Conservation (phyloP, 2,329 filamentous ascomycete genomes). For the Aspergillus fijiensis region DNA sequence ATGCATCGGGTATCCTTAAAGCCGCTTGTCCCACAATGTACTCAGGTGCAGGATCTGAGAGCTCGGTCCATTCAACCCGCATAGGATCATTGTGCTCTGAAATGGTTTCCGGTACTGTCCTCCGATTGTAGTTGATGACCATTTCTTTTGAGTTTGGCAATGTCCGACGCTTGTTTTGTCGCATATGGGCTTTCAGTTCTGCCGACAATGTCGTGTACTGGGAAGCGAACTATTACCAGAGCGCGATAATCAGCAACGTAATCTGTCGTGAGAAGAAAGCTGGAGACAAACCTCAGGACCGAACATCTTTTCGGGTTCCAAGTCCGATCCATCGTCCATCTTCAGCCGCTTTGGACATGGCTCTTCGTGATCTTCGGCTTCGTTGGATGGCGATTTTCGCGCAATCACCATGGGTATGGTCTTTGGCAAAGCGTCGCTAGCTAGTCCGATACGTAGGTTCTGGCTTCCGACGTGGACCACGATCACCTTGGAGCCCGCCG, state of each 20-base stretch:
- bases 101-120: conserved; percentile 80
- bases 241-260: conserved; percentile 1
- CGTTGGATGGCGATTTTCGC: conserved; percentile 71
- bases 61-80: conserved; percentile 92
- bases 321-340: conserved; percentile 50
- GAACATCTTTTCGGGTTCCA: conserved; percentile 74
- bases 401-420: conserved; percentile 92
- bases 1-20: conserved; percentile 83
- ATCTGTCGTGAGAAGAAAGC: too few relatives aligned
- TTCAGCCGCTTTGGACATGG: conserved; percentile 70
- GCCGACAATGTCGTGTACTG: conserved; percentile 78
- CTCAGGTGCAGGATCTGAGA: conserved; percentile 65
- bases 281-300: conserved; percentile 69
- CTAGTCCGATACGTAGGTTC: conserved; percentile 88
- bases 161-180: conserved; percentile 89
- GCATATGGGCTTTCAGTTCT: conserved; percentile 87
- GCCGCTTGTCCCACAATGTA: conserved; percentile 82
- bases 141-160: conserved; percentile 97
- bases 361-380: conserved; percentile 78
- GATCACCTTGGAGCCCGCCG: conserved; percentile 84
- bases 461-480: conserved; percentile 95
- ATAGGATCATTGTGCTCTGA: conserved; percentile 92
- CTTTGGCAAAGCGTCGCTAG: conserved; percentile 93
- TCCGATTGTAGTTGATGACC: conserved; percentile 89
- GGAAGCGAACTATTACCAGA: conserved; percentile 51